These are phyloP conservation scores for Tolypocladium album DNA, from an alignment of 2,329 filamentous ascomycete genomes.

Conservation along the genomic window DNA sequence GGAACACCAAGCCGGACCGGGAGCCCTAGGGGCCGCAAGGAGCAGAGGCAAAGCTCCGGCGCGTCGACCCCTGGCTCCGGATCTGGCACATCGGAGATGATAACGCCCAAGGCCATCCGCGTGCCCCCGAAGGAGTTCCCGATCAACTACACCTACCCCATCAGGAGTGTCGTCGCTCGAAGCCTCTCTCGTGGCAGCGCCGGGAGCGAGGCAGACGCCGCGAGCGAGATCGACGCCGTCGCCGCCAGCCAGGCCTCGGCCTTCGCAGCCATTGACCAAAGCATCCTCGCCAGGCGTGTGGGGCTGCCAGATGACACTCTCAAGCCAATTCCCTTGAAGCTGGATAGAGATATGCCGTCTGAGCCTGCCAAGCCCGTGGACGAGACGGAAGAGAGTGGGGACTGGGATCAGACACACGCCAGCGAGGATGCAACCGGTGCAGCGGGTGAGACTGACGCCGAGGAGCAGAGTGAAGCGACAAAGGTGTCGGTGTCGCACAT, in stretches of 20 bases:
- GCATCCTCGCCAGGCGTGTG: conserved; percentile 45
- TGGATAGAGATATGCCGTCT: conserved; percentile 15
- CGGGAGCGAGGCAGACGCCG: conserved; percentile 12
- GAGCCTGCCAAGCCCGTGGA: conserved; percentile 8
- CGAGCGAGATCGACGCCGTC: conserved; percentile 17
- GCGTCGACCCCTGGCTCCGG: conserved; percentile 17
- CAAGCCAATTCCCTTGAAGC: conserved; percentile 33
- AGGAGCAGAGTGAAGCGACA: conserved; percentile 9
- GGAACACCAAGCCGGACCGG: conserved; percentile 39
- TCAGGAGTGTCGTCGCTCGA: conserved; percentile 17
- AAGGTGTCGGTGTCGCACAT: conserved; percentile 65
- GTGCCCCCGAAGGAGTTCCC: conserved; percentile 32
- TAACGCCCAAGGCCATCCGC: conserved; percentile 19
- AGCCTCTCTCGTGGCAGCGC: conserved; percentile 30
- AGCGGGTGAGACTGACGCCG: conserved; percentile 5
- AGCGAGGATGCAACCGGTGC: not conserved
- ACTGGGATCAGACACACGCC: conserved; percentile 9
- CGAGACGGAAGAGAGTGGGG: conserved; percentile 8
- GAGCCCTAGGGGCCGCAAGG: conserved; percentile 40
- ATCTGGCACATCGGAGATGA: conserved; percentile 9
- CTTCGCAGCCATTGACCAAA: conserved; percentile 54
- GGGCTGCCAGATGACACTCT: conserved; percentile 32
- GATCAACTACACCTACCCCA: conserved; percentile 23
- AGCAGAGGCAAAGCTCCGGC: conserved; percentile 22
- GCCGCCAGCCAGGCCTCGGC: conserved; percentile 44